phyloP scores from a whole-genome alignment of 805 yeast species.

The Candida arabinofermentans region DNA sequence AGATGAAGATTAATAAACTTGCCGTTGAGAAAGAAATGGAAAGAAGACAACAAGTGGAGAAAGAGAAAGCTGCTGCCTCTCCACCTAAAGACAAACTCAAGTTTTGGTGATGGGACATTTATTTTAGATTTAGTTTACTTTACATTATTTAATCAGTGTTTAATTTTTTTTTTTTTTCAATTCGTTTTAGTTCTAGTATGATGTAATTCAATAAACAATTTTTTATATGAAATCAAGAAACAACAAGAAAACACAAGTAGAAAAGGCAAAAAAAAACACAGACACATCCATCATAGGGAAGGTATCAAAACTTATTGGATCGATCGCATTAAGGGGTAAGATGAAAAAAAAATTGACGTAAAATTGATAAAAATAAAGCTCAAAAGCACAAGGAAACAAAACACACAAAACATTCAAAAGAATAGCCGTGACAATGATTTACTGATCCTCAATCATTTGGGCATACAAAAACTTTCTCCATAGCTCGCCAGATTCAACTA shows the following conservation, averaged over 20 bases:
- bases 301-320: no score
- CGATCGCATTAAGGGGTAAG: no score
- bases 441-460: slow-evolving; percentile 45
- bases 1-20: slow-evolving; percentile 15
- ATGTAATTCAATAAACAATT: no score
- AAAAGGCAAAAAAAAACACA: no score
- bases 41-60: slow-evolving; percentile 20
- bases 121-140: no score
- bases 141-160: no score
- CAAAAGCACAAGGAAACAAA: neutral
- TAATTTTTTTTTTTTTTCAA: no score
- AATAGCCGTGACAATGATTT: neutral
- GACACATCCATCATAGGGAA: no score
- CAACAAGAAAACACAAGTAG: no score
- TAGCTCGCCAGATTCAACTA: slow-evolving; percentile 77
- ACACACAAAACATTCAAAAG: neutral
- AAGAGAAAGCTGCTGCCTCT: slow-evolving; percentile 21
- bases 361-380: neutral
- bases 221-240: no score
- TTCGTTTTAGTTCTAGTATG: no score
- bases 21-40: slow-evolving; percentile 30
- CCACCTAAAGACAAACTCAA: neutral
- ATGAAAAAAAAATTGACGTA: no score
- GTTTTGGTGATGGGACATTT: neutral
- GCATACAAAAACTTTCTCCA: slow-evolving; percentile 82